Percentiles rank a stretch among this genome's conserved stretches.
These are phyloP conservation scores for Elongisporangium anandrum DNA, from an alignment of 352 stramenopile genomes.

Conservation along the genomic window DNA sequence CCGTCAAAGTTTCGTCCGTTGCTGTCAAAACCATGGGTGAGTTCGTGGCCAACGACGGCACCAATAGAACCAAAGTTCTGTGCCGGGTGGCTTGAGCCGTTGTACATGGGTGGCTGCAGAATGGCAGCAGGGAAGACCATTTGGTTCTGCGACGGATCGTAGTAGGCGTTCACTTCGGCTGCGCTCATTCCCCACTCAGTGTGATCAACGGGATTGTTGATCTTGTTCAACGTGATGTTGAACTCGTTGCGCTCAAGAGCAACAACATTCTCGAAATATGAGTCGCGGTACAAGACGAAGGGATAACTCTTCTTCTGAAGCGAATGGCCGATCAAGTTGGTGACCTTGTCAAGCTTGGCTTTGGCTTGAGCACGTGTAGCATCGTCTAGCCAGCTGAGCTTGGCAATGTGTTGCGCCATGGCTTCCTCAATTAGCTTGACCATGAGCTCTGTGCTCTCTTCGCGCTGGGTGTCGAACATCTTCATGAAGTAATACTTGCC, in stretches of 20 bases:
- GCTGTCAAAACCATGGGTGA: slow-evolving; percentile 93
- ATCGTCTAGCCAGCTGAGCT: slow-evolving; percentile 88
- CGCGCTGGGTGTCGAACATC: slow-evolving; percentile 68
- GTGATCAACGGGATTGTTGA: slow-evolving; percentile 44
- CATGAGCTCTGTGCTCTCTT: slow-evolving; percentile 59
- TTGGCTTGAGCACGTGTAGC: slow-evolving; percentile 66
- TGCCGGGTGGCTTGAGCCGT: slow-evolving; percentile 61
- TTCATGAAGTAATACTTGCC: slow-evolving; percentile 80
- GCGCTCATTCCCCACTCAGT: slow-evolving; percentile 85
- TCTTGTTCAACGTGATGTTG: slow-evolving; percentile 18
- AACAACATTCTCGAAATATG: slow-evolving; percentile 51
- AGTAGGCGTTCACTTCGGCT: slow-evolving; percentile 88
- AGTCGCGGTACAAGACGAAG: slow-evolving; percentile 16
- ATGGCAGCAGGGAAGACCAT: slow-evolving; percentile 94
- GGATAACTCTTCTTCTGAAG: slow-evolving; percentile 31
- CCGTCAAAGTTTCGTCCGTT: slow-evolving; percentile 83
- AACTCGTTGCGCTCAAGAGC: slow-evolving; percentile 25
- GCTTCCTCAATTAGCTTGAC: slow-evolving; percentile 75
- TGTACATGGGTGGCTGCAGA: slow-evolving; percentile 91
- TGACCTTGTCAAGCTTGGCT: slow-evolving; percentile 69
- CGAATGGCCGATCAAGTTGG: slow-evolving; percentile 27
- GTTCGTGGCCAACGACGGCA: slow-evolving; percentile 91
- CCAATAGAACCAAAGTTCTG: slow-evolving; percentile 91
- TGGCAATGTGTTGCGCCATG: slow-evolving; percentile 72
- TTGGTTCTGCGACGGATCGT: slow-evolving; percentile 62